These are phyloP conservation scores for Capillidium heterosporum DNA, from an alignment of 371 early-diverging fungal species.

Conservation along the genomic window DNA sequence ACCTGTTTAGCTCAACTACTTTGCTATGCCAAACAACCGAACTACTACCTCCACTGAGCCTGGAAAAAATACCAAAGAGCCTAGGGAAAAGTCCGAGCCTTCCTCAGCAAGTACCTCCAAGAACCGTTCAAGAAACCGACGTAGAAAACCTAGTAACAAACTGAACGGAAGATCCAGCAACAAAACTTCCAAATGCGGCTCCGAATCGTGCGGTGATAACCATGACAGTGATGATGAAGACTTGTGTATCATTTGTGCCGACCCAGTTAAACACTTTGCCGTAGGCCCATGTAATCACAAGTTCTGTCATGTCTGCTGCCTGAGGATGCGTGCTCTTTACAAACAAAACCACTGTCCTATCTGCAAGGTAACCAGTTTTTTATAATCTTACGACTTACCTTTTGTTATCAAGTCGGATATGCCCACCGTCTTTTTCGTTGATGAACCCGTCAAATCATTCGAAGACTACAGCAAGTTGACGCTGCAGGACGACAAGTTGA, in stretches of 20 bases:
- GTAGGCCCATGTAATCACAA: conserved; percentile 84
- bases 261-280: conserved; percentile 55
- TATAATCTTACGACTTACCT: neutral
- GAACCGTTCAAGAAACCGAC: too few species aligned
- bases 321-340: conserved; percentile 76
- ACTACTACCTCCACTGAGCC: too few species aligned
- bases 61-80: too few species aligned
- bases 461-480: conserved; percentile 25
- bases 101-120: too few species aligned
- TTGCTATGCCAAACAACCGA: too few species aligned
- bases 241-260: conserved; percentile 82
- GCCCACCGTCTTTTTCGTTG: conserved; percentile 48
- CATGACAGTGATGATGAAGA: conserved; percentile 29
- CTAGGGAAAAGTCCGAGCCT: too few species aligned
- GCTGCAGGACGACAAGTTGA: conserved; percentile 37
- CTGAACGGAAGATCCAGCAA: too few species aligned
- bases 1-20: too few species aligned
- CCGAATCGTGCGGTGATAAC: too few species aligned
- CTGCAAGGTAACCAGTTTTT: conserved; percentile 53
- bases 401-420: conserved; percentile 33
- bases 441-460: conserved; percentile 34
- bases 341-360: conserved; percentile 63
- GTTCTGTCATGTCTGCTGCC: conserved; percentile 73
- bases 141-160: too few species aligned
- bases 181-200: too few species aligned